Evolutionary conservation across 306 rosid genomes (phyloP), one percentile per base, ranked within the genome.

Genomic region (Fragaria vesca): DNA sequence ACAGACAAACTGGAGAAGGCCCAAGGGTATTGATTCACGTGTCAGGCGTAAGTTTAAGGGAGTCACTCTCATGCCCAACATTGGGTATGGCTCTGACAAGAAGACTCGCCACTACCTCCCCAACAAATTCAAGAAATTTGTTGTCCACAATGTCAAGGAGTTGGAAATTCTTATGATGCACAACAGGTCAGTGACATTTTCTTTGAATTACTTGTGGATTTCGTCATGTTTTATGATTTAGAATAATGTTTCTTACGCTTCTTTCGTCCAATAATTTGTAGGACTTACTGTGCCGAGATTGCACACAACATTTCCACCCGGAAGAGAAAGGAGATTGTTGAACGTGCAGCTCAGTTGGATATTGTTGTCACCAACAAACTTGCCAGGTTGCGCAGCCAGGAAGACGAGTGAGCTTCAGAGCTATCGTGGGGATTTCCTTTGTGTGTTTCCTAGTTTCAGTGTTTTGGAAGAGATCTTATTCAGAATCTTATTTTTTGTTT

Each of bases 31-130:
- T 45, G 96, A 93, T 80, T 93, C 96, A 3, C 91, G 96, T 24
- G 97, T 93, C 18, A 87, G 96, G 81, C 91, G 96, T 61, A 93
- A 93, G 85, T 93, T 90, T n/a, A 93, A 93, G 38, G 97, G 97
- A 79, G 87, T 92, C 3, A 51, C 80, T 20, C 73, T 93, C 71
- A 93, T 93, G 97, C 97, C 96, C 50, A 93, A 89, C 46, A 86
- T 93, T 66, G 93, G 97, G 16, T 90, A 91, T 74, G 94, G 90
- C 6, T 75, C 96, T 0, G 97, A 91, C 86, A 90, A 91, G 86
- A 93, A 89, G 77, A 88, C 97, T 1, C 88, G 96, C 0, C 94
- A 93, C 79, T 89, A 75, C 79, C 93, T 93, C 5, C 94, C 97
- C 2, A 91, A 93, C 74, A 92, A 96, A 3, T 93, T 93, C 61